A percentile compares a stretch with the other conserved stretches of the same genome.
These are phyloP conservation scores for Gossypium mustelinum DNA, from an alignment of 345 rosid genomes.

Conservation along the genomic window DNA sequence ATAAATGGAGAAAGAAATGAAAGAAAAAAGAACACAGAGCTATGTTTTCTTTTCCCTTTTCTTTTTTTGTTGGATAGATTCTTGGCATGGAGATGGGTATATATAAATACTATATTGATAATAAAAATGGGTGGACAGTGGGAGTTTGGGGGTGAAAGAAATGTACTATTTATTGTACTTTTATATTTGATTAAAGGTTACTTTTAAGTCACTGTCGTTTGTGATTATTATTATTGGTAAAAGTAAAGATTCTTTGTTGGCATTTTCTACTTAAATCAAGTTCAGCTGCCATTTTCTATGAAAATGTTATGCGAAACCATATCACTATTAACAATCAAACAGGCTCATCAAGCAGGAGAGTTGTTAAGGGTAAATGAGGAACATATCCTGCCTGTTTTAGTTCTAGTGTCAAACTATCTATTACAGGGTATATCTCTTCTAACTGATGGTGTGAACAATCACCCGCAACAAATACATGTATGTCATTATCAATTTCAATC, in stretches of 20 bases:
- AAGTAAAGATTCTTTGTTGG: not conserved
- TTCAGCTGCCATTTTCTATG: not conserved
- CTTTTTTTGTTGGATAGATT: not conserved
- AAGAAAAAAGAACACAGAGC: not conserved
- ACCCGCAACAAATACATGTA: conserved; percentile 31
- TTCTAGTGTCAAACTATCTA: conserved; percentile 30
- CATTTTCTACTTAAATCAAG: no score
- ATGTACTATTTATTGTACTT: conserved; percentile 5
- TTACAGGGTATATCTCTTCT: conserved; percentile 25
- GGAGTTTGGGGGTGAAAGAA: not conserved
- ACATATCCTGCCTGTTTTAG: conserved; percentile 26
- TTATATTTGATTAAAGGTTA: conserved; percentile 4
- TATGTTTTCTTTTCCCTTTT: no score
- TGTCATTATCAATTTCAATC: conserved; percentile 36
- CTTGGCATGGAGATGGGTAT: not conserved
- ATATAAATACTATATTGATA: not conserved
- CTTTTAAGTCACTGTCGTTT: conserved; percentile 7
- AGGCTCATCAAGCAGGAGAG: conserved; percentile 1
- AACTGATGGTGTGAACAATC: conserved; percentile 31
- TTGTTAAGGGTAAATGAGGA: conserved; percentile 15
- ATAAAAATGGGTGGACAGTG: not conserved
- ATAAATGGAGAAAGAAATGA: not conserved
- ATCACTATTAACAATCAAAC: not conserved
- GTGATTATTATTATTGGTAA: not conserved
- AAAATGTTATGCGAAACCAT: not conserved